Evolutionary conservation across 345 rosid species (phyloP).

Genomic region (Hibiscus mutabilis): DNA sequence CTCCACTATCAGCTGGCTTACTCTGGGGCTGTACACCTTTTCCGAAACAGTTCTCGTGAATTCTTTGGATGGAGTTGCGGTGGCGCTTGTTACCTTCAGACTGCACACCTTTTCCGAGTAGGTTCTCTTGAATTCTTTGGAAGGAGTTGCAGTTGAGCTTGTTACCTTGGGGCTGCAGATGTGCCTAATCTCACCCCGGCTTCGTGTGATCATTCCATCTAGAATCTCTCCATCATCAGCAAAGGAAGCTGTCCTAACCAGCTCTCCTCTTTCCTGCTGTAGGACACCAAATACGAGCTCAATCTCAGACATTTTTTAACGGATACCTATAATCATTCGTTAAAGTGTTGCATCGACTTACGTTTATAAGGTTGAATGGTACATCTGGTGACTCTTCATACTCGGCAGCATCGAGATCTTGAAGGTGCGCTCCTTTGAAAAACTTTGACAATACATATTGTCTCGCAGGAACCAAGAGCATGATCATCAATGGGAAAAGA

Average conservation of each 20-base stretch:
- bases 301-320: neutral
- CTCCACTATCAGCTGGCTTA: slow-evolving; percentile 13
- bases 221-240: slow-evolving; percentile 68
- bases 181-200: slow-evolving; percentile 80
- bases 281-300: neutral
- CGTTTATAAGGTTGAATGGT: neutral
- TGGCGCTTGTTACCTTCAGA: slow-evolving; percentile 37
- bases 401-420: slow-evolving; percentile 85
- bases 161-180: slow-evolving; percentile 50
- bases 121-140: slow-evolving; percentile 36
- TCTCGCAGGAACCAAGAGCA: slow-evolving; percentile 85
- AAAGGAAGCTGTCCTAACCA: slow-evolving; percentile 60
- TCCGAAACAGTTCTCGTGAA: slow-evolving; percentile 43
- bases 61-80: slow-evolving; percentile 42
- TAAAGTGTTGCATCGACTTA: neutral
- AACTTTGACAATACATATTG: slow-evolving; percentile 73
- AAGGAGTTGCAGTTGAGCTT: slow-evolving; percentile 34
- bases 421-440: slow-evolving; percentile 86
- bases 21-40: slow-evolving; percentile 48
- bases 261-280: slow-evolving; percentile 48
- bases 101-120: slow-evolving; percentile 58
- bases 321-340: neutral
- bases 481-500: slow-evolving; percentile 84
- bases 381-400: slow-evolving; percentile 90
- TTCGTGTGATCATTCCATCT: slow-evolving; percentile 73